A percentile compares a stretch with the other conserved stretches of the same genome.
Conservation (phyloP, 352 stramenopile genomes). For the Peronospora destructor region DNA sequence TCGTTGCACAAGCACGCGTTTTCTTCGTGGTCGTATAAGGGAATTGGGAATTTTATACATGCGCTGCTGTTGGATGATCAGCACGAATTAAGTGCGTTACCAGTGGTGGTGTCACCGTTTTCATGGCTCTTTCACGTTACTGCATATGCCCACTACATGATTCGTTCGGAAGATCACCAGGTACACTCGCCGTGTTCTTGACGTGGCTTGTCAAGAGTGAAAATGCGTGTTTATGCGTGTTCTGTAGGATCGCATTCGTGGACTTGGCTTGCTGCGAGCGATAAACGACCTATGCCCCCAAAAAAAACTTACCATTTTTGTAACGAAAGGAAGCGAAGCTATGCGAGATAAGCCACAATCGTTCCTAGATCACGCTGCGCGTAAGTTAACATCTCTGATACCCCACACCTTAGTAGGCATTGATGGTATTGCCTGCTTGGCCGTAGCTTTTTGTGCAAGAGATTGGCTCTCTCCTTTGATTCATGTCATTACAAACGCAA, state of each 20-base stretch:
- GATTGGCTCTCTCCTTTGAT: constrained; percentile 57
- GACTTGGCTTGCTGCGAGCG: constrained; percentile 27
- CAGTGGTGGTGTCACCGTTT: constrained; percentile 27
- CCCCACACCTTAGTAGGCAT: neutral
- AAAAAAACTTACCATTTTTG: constrained; percentile 13
- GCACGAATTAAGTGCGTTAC: constrained; percentile 6
- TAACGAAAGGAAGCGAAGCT: neutral
- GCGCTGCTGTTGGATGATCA: constrained; percentile 23
- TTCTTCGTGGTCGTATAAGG: constrained; percentile 46
- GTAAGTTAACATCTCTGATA: constrained; percentile 6
- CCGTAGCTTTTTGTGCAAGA: constrained; percentile 28
- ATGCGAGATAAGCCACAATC: constrained; percentile 3
- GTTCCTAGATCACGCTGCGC: constrained; percentile 13
- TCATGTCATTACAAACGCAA: constrained; percentile 60
- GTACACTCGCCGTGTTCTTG: constrained; percentile 9
- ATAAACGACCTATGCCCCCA: constrained; percentile 13
- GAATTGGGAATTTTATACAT: constrained; percentile 37
- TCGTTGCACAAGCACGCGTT: constrained; percentile 51
- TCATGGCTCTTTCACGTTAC: constrained; percentile 44
- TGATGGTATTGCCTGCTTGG: neutral
- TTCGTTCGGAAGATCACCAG: constrained; percentile 31
- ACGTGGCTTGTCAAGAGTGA: neutral
- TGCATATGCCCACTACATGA: constrained; percentile 35
- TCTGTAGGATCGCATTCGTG: constrained; percentile 26
- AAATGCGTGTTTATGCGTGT: neutral